Conservation (phyloP, 805 yeast species). For the Schizosaccharomyces japonicus region DNA sequence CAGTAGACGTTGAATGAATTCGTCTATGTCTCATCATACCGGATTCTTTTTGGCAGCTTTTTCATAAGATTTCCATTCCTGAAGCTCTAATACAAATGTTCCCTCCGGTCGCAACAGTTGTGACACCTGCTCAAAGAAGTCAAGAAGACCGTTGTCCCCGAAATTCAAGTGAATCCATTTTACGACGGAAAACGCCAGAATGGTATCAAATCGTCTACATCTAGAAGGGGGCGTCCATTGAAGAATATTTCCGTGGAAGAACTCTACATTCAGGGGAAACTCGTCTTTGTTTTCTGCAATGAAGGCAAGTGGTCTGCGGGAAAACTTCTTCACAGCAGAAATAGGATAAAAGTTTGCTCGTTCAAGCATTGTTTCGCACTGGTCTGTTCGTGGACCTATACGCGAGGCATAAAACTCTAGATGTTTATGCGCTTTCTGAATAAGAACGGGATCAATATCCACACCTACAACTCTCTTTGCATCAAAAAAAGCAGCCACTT, state of each 20-base stretch:
- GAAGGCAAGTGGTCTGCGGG: not conserved
- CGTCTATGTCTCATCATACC: not conserved
- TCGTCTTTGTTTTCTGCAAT: not conserved
- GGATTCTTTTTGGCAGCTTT: not conserved
- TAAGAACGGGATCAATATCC: not conserved
- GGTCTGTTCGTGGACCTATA: not conserved
- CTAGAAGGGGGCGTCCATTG: not conserved
- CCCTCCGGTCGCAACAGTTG: not conserved
- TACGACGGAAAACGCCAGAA: not conserved
- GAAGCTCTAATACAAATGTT: not conserved
- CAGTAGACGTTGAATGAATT: too few species aligned
- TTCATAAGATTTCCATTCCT: not conserved
- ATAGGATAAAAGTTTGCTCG: not conserved
- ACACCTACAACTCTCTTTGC: not conserved
- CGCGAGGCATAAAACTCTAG: not conserved
- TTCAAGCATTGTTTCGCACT: not conserved
- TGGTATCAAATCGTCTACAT: not conserved
- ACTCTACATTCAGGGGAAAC: not conserved
- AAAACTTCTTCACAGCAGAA: not conserved
- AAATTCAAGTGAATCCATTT: slow-evolving; percentile 3
- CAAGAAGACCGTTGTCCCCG: not conserved
- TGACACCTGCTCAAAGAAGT: not conserved
- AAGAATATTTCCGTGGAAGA: not conserved
- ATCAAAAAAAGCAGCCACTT: not conserved
- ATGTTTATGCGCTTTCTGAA: slow-evolving; percentile 1